phyloP scores from a whole-genome alignment of 371 early-diverging fungal genomes.

The Mucor indicus region DNA sequence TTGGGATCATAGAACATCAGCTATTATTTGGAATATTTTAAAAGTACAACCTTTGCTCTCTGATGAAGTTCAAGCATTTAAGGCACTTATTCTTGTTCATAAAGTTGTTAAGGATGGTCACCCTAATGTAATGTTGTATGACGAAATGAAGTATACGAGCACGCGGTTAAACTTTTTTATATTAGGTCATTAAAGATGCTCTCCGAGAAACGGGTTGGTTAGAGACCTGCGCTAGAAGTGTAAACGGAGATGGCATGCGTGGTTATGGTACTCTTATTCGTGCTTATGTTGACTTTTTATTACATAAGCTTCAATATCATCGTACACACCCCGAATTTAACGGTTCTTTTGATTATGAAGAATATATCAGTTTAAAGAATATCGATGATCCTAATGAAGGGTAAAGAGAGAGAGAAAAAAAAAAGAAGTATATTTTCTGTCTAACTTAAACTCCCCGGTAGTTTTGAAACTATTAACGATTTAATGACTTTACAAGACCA shows the following conservation, averaged over 20 bases:
- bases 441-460: slow-evolving; percentile 17
- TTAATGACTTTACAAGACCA: slow-evolving; percentile 88
- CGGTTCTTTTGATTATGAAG: slow-evolving; percentile 95
- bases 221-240: slow-evolving; percentile 66
- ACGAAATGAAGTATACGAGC: not conserved
- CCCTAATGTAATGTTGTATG: slow-evolving; percentile 54
- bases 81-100: slow-evolving; percentile 92
- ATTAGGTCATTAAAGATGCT: slow-evolving; percentile 73
- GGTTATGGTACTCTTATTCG: slow-evolving; percentile 91
- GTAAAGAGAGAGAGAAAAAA: slow-evolving; percentile 37
- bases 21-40: slow-evolving; percentile 85
- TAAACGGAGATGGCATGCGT: slow-evolving; percentile 57
- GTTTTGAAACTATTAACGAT: slow-evolving; percentile 92
- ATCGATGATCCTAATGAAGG: slow-evolving; percentile 98
- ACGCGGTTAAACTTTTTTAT: not conserved
- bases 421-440: not conserved
- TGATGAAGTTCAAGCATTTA: slow-evolving; percentile 93
- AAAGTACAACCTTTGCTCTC: slow-evolving; percentile 84
- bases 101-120: slow-evolving; percentile 95
- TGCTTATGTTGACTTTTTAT: slow-evolving; percentile 85
- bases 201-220: slow-evolving; percentile 66
- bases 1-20: slow-evolving; percentile 88
- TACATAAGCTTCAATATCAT: slow-evolving; percentile 91
- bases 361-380: slow-evolving; percentile 89
- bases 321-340: slow-evolving; percentile 89